Evolutionary conservation across 345 rosid species (phyloP), one percentile per base, ranked within the genome.

Genomic region (Raphanus raphanistrum): DNA sequence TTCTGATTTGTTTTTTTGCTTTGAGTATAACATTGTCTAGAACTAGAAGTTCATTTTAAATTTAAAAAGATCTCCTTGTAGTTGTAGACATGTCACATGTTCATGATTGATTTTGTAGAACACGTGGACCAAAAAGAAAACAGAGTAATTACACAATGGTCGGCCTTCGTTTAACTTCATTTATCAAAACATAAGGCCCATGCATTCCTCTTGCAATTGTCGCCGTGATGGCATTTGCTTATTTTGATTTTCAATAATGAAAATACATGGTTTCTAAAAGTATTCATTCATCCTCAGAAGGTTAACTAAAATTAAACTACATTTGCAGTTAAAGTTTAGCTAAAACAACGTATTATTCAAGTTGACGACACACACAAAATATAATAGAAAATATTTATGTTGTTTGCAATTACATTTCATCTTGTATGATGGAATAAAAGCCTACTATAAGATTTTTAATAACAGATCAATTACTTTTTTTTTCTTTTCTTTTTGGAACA

Each of bases 71-170:
- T 21, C 21, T 21, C 21, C 21, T 21, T 21, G 21, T 21, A 21
- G 21, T 21, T 21, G 21, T 21, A 76, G 59, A 70, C 81, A 78
- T 78, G 77, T 72, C 73, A 78, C 77, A 78, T 78, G 81, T 65
- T 4, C 38, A 79, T 72, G 64, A 79, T 59, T 73, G 77, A 66
- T 72, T 48, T 36, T 21, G 26, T 70, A 50, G 11, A 61, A 61
- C 29, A 26, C 48, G 78, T 67, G 78, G 74, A 73, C 73, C 45
- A 79, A 12, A 72, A 58, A 38, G 36, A 48, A 64, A 61, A 35
- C 4, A 36, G 72, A 50, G 74, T 62, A 50, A 50, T 32, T 62
- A 61, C 6, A 17, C 50, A 15, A 43, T 4, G 35, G 35, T 32
- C 35, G 35, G 6, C 59, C 50, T 72, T 61, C 27, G 77, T 66